Conservation (phyloP, 2,329 filamentous ascomycete species). For the Plenodomus biglobosus region DNA sequence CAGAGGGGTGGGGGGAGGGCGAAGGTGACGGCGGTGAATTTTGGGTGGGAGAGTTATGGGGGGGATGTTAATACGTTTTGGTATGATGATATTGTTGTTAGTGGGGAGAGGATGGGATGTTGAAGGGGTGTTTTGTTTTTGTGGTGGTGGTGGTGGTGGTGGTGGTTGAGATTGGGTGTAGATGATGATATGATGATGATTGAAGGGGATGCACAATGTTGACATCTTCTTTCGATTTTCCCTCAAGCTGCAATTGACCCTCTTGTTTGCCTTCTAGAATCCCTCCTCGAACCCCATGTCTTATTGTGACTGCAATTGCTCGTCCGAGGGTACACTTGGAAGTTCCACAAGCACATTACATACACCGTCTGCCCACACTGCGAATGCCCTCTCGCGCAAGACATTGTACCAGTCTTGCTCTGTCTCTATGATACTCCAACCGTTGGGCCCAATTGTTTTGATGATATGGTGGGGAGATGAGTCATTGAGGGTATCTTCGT, state of each 20-base stretch:
- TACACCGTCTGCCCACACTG: constrained; percentile 37
- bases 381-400: constrained; percentile 28
- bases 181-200: too few species aligned
- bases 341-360: constrained; percentile 37
- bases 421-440: constrained; percentile 24
- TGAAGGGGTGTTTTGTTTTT: constrained; percentile 8
- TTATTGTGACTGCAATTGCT: not conserved
- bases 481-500: not conserved
- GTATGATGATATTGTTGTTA: constrained; percentile 62
- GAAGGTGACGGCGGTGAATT: constrained; percentile 59
- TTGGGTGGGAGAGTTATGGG: constrained; percentile 65
- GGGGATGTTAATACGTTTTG: constrained; percentile 63
- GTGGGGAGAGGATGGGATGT: constrained; percentile 55
- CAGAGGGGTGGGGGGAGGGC: constrained; percentile 53
- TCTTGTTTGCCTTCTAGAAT: too few species aligned
- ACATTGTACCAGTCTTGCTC: constrained; percentile 31
- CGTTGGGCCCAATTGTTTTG: constrained; percentile 26
- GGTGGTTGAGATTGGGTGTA: too few species aligned
- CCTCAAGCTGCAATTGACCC: too few species aligned
- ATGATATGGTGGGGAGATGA: constrained; percentile 20
- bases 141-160: too few species aligned
- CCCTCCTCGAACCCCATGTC: too few species aligned
- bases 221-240: too few species aligned
- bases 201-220: too few species aligned
- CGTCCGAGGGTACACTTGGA: not conserved